phyloP scores from a whole-genome alignment of 768 basidiomycete species.

The Tylopilus subfusipes region DNA sequence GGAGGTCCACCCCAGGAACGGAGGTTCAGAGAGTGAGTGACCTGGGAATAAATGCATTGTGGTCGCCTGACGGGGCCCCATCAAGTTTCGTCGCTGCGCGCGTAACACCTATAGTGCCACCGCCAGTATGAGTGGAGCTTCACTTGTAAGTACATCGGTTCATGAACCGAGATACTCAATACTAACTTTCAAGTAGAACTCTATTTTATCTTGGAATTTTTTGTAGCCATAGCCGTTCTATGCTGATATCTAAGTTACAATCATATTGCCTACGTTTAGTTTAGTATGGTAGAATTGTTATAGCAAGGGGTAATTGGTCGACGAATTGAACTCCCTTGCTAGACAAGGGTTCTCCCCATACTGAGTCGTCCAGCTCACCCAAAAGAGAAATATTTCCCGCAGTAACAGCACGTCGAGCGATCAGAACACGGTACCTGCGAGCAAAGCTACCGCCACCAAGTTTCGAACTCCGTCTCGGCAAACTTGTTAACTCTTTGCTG shows the following conservation, averaged over 20 bases:
- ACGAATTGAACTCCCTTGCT: background rate
- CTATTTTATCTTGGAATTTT: background rate
- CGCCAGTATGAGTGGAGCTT: background rate
- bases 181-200: background rate
- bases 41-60: background rate
- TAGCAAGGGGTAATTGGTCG: background rate
- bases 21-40: constrained; percentile 5
- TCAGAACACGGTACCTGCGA: too few relatives aligned
- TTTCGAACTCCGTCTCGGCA: background rate
- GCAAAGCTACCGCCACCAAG: too few relatives aligned
- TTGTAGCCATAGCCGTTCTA: background rate
- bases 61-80: background rate
- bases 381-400: too few relatives aligned
- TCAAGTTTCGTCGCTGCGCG: background rate
- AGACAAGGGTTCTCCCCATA: too few relatives aligned
- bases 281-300: background rate
- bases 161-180: background rate
- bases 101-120: background rate
- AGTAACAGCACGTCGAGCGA: too few relatives aligned
- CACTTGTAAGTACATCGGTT: background rate
- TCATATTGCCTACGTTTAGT: background rate
- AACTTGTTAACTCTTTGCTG: too few relatives aligned
- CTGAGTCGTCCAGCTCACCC: background rate
- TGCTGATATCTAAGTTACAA: background rate
- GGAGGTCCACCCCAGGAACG: constrained; percentile 10